Percentiles rank a stretch among this genome's conserved stretches.
Conservation (phyloP, 129 eudicot species). For the carrot (Daucus carota) region DNA sequence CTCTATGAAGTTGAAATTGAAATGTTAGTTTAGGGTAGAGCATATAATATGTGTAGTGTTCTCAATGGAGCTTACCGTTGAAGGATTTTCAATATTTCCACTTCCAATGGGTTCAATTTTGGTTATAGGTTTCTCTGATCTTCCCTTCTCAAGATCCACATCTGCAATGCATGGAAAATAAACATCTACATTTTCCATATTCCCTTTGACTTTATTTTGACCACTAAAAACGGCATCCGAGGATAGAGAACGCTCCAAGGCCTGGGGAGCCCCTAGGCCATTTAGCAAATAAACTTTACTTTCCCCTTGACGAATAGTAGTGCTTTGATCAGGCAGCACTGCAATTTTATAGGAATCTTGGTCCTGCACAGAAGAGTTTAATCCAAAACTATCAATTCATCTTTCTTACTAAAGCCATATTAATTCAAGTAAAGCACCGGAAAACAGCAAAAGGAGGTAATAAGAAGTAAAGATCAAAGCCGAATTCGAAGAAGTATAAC, state of each 20-base stretch:
- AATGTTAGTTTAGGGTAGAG: not conserved
- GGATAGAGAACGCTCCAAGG: conserved; percentile 40
- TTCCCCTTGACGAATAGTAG: conserved; percentile 24
- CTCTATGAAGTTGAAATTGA: not conserved
- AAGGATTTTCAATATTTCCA: conserved; percentile 40
- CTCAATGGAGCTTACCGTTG: conserved; percentile 33
- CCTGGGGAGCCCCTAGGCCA: conserved; percentile 25
- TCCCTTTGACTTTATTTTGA: conserved; percentile 37
- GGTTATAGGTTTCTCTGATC: conserved; percentile 30
- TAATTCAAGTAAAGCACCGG: not conserved
- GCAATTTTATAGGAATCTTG: conserved; percentile 45
- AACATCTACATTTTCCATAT: conserved; percentile 37
- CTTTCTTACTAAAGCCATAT: not conserved
- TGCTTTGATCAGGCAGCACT: conserved; percentile 53
- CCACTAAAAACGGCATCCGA: conserved; percentile 33
- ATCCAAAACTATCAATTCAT: not conserved
- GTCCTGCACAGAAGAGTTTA: conserved; percentile 32
- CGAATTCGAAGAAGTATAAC: not conserved
- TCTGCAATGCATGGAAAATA: conserved; percentile 40
- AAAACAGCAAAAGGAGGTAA: not conserved
- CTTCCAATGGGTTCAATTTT: conserved; percentile 30
- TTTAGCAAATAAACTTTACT: conserved; percentile 12
- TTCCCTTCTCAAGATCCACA: conserved; percentile 61
- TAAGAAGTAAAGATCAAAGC: not conserved
- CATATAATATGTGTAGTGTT: not conserved